Evolutionary conservation across 306 rosid species (phyloP).

Genomic region (Inga laurina): DNA sequence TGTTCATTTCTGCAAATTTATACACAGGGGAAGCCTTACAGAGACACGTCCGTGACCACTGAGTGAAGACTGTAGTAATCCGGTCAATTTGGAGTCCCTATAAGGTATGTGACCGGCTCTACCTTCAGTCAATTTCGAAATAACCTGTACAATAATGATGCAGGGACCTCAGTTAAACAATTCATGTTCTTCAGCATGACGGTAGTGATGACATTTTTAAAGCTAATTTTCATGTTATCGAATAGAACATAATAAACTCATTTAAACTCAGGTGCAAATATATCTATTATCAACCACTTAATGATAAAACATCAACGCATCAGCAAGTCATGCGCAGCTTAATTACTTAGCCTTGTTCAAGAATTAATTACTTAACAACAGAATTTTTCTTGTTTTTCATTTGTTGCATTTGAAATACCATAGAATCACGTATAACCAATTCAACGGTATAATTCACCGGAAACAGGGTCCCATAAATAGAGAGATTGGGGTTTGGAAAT

Average conservation of each 20-base stretch:
- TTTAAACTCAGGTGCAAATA: not conserved
- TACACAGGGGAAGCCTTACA: conserved; percentile 62
- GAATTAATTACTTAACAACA: too few species aligned
- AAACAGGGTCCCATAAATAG: not conserved
- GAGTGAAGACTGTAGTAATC: conserved; percentile 93
- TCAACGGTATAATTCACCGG: not conserved
- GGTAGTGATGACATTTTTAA: not conserved
- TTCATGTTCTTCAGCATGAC: not conserved
- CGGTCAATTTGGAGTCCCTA: conserved; percentile 94
- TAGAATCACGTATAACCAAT: not conserved
- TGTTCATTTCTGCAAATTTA: conserved; percentile 19
- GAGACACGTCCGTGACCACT: conserved; percentile 99
- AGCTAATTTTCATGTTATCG: not conserved
- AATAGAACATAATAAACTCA: not conserved
- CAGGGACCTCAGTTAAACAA: not conserved
- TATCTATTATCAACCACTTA: not conserved
- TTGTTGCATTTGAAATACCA: not conserved
- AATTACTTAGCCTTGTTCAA: not conserved
- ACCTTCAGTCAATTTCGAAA: conserved; percentile 91
- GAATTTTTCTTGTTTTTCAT: too few species aligned
- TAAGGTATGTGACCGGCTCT: conserved; percentile 92
- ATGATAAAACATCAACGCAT: not conserved
- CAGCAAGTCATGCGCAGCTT: not conserved
- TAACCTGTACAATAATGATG: conserved; percentile 60
- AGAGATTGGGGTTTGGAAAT: not conserved